Evolutionary conservation across 352 stramenopile genomes (phyloP).

Genomic region (Thalassiosira mediterranea): DNA sequence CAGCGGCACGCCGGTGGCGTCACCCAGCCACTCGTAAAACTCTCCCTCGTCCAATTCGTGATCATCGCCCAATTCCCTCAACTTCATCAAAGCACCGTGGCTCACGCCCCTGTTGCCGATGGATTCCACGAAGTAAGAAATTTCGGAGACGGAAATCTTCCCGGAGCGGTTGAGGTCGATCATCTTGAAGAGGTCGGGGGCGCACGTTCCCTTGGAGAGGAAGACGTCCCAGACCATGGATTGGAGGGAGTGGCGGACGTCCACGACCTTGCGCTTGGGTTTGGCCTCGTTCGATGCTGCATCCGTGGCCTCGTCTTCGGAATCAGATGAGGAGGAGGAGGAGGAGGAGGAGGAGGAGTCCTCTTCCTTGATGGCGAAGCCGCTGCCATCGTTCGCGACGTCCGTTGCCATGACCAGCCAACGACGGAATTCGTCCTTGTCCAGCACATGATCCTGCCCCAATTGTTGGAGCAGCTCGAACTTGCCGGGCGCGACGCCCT

Average conservation of each 20-base stretch:
- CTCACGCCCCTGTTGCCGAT: slow-evolving; percentile 3
- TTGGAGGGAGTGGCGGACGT: background rate
- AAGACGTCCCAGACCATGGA: background rate
- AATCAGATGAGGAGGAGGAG: slow-evolving; percentile 10
- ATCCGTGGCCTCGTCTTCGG: background rate
- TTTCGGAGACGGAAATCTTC: background rate
- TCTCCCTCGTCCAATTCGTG: slow-evolving; percentile 6
- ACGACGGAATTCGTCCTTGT: slow-evolving; percentile 3
- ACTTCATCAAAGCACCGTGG: background rate
- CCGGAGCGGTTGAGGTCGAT: slow-evolving; percentile 5
- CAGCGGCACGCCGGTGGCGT: background rate
- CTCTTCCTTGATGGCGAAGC: no score
- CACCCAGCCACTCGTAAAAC: background rate
- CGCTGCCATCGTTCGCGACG: no score
- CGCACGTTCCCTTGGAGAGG: background rate
- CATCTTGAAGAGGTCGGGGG: slow-evolving; percentile 11
- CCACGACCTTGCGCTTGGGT: background rate
- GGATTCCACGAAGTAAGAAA: slow-evolving; percentile 10
- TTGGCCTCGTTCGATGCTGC: background rate
- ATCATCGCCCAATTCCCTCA: background rate
- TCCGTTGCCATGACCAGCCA: slow-evolving; percentile 6
- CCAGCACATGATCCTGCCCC: background rate
- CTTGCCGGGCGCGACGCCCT: background rate
- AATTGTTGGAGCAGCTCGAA: slow-evolving; percentile 1
- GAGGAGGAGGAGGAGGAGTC: no score